Evolutionary conservation across 2,329 filamentous ascomycete species (phyloP).

Genomic region (Calonectria ilicicola): DNA sequence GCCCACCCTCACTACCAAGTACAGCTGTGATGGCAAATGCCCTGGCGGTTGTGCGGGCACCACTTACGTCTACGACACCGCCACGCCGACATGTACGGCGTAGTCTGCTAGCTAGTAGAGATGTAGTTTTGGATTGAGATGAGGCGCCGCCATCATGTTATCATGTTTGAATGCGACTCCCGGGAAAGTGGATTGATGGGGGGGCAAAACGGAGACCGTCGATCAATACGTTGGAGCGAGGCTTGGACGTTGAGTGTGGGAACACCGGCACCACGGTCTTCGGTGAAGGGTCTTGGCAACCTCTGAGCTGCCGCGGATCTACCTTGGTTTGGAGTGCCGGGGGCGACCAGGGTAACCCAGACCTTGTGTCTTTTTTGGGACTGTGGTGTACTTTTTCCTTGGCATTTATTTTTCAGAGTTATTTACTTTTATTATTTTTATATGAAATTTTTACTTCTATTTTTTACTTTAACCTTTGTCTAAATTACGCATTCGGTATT

Average conservation of each 20-base stretch:
- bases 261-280: neutral
- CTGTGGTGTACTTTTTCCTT: neutral
- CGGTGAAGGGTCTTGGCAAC: neutral
- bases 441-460: neutral
- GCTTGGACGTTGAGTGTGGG: neutral
- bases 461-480: neutral
- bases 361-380: neutral
- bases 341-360: neutral
- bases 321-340: neutral
- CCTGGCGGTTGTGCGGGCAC: slow-evolving; percentile 45
- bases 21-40: slow-evolving; percentile 41
- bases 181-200: neutral
- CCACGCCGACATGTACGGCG: slow-evolving; percentile 31
- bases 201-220: neutral
- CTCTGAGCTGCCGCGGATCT: neutral
- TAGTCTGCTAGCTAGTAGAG: neutral
- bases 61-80: slow-evolving; percentile 41
- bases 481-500: neutral
- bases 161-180: too few relatives aligned
- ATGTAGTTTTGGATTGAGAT: too few relatives aligned
- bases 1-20: slow-evolving; percentile 44
- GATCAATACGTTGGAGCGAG: neutral
- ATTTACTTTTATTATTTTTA: neutral
- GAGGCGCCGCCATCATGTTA: too few relatives aligned
- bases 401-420: neutral